Percentiles rank a stretch among this genome's conserved stretches.
phyloP scores from a whole-genome alignment of 129 eudicot genomes.

The Helianthus tuberosus region DNA sequence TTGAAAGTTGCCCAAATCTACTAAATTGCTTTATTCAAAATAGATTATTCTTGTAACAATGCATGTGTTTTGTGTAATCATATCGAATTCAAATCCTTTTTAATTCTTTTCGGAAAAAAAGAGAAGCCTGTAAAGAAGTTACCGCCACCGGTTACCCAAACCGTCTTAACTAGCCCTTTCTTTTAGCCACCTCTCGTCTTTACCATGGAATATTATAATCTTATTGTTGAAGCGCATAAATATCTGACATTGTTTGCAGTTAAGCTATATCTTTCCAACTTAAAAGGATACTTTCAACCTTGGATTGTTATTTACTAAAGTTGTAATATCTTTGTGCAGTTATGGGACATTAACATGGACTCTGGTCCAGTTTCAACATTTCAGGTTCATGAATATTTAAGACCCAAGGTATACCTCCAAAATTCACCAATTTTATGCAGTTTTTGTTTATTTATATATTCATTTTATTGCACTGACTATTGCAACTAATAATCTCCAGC shows the following conservation, averaged over 20 bases:
- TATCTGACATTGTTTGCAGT: background rate
- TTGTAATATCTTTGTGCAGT: constrained; percentile 43
- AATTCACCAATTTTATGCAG: constrained; percentile 5
- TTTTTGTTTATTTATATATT: background rate
- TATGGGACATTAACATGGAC: constrained; percentile 99
- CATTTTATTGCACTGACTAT: constrained; percentile 3
- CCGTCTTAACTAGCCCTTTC: background rate
- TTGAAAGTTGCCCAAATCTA: background rate
- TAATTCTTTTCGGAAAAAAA: background rate
- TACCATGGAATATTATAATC: background rate
- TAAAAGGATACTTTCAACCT: background rate
- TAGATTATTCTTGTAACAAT: background rate
- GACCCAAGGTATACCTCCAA: constrained; percentile 71
- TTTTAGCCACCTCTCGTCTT: background rate
- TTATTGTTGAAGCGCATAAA: constrained; percentile 7
- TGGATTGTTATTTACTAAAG: constrained; percentile 3
- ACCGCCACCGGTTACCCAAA: background rate
- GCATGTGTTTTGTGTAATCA: background rate
- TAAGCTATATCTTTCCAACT: background rate
- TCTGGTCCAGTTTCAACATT: constrained; percentile 90
- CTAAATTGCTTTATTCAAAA: background rate
- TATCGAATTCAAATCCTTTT: background rate
- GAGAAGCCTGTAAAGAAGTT: background rate
- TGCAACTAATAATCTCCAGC: constrained; percentile 50
- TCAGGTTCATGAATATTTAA: constrained; percentile 91